A percentile compares a stretch with the other conserved stretches of the same genome.
phyloP scores from a whole-genome alignment of 2,329 filamentous ascomycete genomes.

The Verticillium klebahnii region DNA sequence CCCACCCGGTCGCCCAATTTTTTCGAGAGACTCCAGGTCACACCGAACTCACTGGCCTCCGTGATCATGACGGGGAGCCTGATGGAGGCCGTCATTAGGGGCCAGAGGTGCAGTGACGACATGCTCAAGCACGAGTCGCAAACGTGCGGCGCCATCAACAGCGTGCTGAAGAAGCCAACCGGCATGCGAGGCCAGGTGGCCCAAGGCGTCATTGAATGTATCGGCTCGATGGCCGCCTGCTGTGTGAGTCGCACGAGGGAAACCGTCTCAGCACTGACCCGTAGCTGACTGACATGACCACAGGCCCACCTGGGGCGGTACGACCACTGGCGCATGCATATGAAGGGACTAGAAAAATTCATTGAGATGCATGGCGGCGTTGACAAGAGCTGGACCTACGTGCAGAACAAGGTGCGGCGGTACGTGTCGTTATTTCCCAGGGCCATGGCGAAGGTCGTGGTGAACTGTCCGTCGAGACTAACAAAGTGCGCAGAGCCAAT shows the following conservation, averaged over 20 bases:
- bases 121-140: conserved; percentile 19
- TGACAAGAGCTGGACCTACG: conserved; percentile 9
- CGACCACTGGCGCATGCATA: conserved; percentile 33
- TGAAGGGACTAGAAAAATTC: conserved; percentile 26
- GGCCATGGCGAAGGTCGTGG: no score
- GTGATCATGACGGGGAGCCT: conserved; percentile 25
- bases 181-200: conserved; percentile 4
- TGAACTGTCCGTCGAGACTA: not conserved
- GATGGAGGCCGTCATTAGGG: conserved; percentile 15
- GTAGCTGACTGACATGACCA: not conserved
- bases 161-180: conserved; percentile 14
- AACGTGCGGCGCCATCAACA: conserved; percentile 19
- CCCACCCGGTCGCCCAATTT: conserved; percentile 19
- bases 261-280: not conserved
- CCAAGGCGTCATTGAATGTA: conserved; percentile 23
- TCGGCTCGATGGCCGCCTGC: conserved; percentile 23
- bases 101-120: conserved; percentile 10
- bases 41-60: conserved; percentile 20
- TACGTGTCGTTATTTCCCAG: conserved; percentile 10
- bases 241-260: conserved; percentile 15
- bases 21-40: conserved; percentile 18
- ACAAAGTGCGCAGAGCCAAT: conserved; percentile 23
- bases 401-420: conserved; percentile 23
- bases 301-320: conserved; percentile 27
- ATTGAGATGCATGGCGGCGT: conserved; percentile 23